A percentile compares a stretch with the other conserved stretches of the same genome.
Evolutionary conservation across 257 asterid species (phyloP).

Genomic region (Solanum peruvianum): DNA sequence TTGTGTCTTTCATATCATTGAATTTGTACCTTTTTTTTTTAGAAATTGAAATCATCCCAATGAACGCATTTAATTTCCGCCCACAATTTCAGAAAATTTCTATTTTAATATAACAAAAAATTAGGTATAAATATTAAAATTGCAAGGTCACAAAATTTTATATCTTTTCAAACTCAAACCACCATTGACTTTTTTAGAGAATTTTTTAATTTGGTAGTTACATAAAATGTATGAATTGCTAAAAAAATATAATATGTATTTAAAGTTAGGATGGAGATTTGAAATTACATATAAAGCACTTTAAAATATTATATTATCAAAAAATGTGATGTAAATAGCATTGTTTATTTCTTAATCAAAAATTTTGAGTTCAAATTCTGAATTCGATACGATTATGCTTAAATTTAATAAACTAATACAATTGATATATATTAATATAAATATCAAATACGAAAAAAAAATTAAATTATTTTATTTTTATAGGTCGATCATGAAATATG

Average conservation of each 20-base stretch:
- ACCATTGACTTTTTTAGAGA: neutral
- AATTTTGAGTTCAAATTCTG: fast-evolving
- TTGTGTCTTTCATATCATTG: neutral
- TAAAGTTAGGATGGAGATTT: neutral
- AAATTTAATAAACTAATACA: neutral
- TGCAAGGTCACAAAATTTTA: neutral
- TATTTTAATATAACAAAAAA: neutral
- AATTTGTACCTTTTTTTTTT: neutral
- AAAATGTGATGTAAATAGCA: fast-evolving
- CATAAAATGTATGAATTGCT: neutral
- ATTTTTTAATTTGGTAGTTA: neutral
- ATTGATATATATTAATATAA: neutral
- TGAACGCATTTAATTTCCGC: constrained; percentile 6
- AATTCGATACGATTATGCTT: too few relatives aligned
- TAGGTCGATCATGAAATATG: neutral
- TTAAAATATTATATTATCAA: neutral
- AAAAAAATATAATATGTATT: neutral
- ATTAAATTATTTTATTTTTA: neutral
- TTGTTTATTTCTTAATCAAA: fast-evolving
- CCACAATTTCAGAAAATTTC: constrained; percentile 11
- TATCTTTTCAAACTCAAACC: neutral
- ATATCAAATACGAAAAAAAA: neutral
- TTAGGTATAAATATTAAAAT: neutral
- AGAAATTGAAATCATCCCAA: neutral
- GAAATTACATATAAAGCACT: neutral